Evolutionary conservation across 2,329 filamentous ascomycete genomes (phyloP).

Genomic region (Botryotinia convoluta): DNA sequence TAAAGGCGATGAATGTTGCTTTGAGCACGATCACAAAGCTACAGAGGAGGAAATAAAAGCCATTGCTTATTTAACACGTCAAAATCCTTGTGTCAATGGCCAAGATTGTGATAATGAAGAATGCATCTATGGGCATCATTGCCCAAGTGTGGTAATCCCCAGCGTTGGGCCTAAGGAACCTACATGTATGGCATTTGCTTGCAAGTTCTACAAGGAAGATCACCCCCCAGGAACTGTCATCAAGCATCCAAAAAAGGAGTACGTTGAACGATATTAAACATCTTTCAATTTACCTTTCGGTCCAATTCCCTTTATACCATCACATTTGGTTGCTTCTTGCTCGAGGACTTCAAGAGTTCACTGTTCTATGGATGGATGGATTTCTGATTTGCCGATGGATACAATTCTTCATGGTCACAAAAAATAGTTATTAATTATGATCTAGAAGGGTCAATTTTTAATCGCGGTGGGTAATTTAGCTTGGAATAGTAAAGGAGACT

Average conservation of each 20-base stretch:
- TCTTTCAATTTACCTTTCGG: too few relatives aligned
- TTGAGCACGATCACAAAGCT: constrained; percentile 55
- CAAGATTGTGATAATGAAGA: constrained; percentile 57
- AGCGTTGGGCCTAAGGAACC: constrained; percentile 40
- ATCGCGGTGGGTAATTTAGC: neutral
- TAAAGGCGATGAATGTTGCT: constrained; percentile 54
- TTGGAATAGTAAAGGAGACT: neutral
- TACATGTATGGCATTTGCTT: constrained; percentile 52
- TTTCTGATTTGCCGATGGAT: neutral
- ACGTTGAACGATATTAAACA: constrained; percentile 20
- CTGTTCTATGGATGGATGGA: neutral
- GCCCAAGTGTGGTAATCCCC: constrained; percentile 32
- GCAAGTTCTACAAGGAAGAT: constrained; percentile 52
- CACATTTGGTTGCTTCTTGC: neutral
- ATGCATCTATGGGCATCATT: constrained; percentile 63
- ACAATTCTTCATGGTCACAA: neutral
- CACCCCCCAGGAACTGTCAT: constrained; percentile 54
- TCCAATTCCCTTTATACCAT: neutral
- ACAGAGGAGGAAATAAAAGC: constrained; percentile 54
- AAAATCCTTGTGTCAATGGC: constrained; percentile 56
- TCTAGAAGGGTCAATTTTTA: neutral
- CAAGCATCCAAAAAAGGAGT: constrained; percentile 34
- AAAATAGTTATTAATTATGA: neutral
- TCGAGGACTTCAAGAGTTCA: neutral
- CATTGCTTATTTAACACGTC: constrained; percentile 53